These are phyloP conservation scores for Acacia crassicarpa DNA, from an alignment of 306 rosid species.

Conservation along the genomic window DNA sequence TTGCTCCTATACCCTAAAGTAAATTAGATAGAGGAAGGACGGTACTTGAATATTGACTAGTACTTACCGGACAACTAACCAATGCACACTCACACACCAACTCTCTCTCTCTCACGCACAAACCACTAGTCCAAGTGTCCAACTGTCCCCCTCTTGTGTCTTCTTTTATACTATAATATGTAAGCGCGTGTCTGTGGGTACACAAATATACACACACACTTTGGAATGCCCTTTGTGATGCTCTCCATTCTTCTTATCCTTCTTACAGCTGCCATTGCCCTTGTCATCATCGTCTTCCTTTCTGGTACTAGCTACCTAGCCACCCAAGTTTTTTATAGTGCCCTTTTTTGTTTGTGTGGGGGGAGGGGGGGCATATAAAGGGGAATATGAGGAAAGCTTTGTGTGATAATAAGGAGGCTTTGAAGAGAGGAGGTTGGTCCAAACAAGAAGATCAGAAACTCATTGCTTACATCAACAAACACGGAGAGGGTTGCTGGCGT, in stretches of 20 bases:
- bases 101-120: slow-evolving; percentile 1
- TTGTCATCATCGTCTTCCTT: not conserved
- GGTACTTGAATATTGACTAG: not conserved
- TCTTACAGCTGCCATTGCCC: not conserved
- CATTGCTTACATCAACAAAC: slow-evolving; percentile 50
- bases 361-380: too few relatives aligned
- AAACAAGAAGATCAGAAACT: slow-evolving; percentile 84
- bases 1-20: too few relatives aligned
- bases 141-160: not conserved
- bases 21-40: not conserved
- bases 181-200: too few relatives aligned
- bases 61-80: not conserved
- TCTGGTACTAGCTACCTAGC: not conserved
- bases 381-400: slow-evolving; percentile 65
- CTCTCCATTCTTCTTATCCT: not conserved
- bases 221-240: not conserved
- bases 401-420: slow-evolving; percentile 31
- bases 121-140: slow-evolving; percentile 72
- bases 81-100: not conserved
- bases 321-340: not conserved
- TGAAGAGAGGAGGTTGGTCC: slow-evolving; percentile 85
- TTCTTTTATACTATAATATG: not conserved
- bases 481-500: slow-evolving; percentile 76
- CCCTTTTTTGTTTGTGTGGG: too few relatives aligned
- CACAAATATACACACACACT: too few relatives aligned